These are phyloP conservation scores for Russula earlei DNA, from an alignment of 768 basidiomycete genomes.

Conservation along the genomic window DNA sequence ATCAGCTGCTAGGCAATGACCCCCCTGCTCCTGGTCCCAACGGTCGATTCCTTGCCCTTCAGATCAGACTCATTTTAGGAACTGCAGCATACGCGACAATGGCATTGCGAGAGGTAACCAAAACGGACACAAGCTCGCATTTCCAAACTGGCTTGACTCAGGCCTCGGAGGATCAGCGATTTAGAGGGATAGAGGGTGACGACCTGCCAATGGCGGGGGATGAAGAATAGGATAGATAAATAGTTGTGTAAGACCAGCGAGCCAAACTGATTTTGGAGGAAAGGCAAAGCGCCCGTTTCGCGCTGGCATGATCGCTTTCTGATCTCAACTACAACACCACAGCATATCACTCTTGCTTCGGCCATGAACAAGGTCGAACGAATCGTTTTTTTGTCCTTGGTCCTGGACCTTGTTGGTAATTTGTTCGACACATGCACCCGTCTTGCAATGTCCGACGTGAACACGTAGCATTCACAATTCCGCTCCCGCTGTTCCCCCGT, in stretches of 20 bases:
- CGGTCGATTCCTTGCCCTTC: constrained; percentile 82
- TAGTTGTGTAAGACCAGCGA: neutral
- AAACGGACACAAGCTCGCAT: constrained; percentile 90
- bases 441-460: neutral
- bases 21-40: constrained; percentile 54
- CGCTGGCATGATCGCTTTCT: no score
- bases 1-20: constrained; percentile 75
- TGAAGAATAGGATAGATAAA: neutral
- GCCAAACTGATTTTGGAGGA: no score
- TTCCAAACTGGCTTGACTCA: constrained; percentile 75
- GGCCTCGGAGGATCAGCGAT: constrained; percentile 75
- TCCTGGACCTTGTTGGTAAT: constrained; percentile 78
- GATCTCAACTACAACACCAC: neutral
- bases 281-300: neutral
- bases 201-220: constrained; percentile 15
- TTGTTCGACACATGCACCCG: neutral
- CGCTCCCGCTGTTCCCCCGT: constrained; percentile 96
- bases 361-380: constrained; percentile 61
- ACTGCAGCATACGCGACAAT: constrained; percentile 96
- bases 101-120: constrained; percentile 92
- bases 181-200: constrained; percentile 42
- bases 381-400: constrained; percentile 81
- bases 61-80: constrained; percentile 75
- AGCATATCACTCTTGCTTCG: neutral
- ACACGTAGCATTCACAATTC: constrained; percentile 76